Evolutionary conservation across 257 asterid genomes (phyloP), one percentile per base, ranked within the genome.

Genomic region (Solanum tacnaense): DNA sequence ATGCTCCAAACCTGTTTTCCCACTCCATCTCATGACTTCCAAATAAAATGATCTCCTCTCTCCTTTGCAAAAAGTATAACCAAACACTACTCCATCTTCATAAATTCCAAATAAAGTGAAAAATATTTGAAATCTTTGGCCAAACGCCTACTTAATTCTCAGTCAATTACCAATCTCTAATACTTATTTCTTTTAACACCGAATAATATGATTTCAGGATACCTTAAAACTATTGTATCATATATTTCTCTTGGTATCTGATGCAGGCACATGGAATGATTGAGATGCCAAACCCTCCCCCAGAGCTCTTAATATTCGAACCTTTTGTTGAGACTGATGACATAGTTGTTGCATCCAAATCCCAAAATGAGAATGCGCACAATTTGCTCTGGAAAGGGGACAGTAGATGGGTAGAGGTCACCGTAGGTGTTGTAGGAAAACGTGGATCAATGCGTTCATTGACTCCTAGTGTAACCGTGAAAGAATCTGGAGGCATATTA

Each of bases 361-460:
- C 87, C 84, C 84, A 87, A 87, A 94, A 89, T 71, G 92, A 87
- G 87, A 92, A 90, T 75, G 84, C 92, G 23, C 95, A 91, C 81
- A 86, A 89, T 78, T 89, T 96, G 88, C 89, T 94, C 60, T 96
- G 98, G 98, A 87, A 94, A 90, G 98, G 98, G 88, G 79, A 84
- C 23, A 96, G 96, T 91, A 93, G 98, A 89, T 96, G 98, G 98
- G 98, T 96, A 58, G 98, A 96, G 91, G 92, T 96, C 65, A 96
- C 98, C 46, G 98, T 96, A 85, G 98, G 98, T 89, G 98, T 95
- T 23, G 39, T 96, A 16, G 98, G 98, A 88, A 90, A 92, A 88
- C 89, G 91, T 15, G 98, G 98, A 85, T 87, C 94, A 32, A 94
- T 96, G 98, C 92, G 73, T 88, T 96, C 98, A 29, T 88, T 96